These are phyloP conservation scores for Inga leiocalycina DNA, from an alignment of 306 rosid genomes.

Conservation along the genomic window DNA sequence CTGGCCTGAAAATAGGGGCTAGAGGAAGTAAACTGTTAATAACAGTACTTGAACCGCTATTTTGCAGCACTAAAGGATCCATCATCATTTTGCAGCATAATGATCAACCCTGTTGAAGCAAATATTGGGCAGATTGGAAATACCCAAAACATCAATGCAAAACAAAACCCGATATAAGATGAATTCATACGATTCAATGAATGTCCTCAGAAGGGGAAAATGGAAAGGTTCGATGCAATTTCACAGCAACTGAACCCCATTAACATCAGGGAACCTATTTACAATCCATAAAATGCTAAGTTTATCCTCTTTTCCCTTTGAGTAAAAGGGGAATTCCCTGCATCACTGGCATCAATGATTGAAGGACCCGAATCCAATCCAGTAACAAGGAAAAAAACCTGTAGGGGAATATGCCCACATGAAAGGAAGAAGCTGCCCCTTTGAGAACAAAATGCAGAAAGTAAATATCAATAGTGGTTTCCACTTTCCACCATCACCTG, in stretches of 20 bases:
- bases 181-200: too few species aligned
- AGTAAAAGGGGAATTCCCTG: not conserved
- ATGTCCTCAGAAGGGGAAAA: too few species aligned
- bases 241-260: too few species aligned
- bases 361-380: not conserved
- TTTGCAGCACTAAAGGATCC: not conserved
- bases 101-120: not conserved
- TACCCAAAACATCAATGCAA: not conserved
- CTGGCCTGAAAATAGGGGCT: not conserved
- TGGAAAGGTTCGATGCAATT: too few species aligned
- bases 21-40: not conserved
- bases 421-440: not conserved
- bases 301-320: not conserved
- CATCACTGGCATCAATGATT: not conserved
- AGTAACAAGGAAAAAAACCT: too few species aligned
- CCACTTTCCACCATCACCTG: not conserved
- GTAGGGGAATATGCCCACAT: not conserved
- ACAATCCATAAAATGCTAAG: too few species aligned
- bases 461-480: not conserved
- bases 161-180: not conserved
- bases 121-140: not conserved
- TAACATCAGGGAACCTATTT: too few species aligned
- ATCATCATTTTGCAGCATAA: not conserved
- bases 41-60: not conserved
- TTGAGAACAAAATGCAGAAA: not conserved